Percentiles rank a stretch among this genome's conserved stretches.
Evolutionary conservation across 2,329 filamentous ascomycete genomes (phyloP).

Genomic region (Aspergillus japonicus): DNA sequence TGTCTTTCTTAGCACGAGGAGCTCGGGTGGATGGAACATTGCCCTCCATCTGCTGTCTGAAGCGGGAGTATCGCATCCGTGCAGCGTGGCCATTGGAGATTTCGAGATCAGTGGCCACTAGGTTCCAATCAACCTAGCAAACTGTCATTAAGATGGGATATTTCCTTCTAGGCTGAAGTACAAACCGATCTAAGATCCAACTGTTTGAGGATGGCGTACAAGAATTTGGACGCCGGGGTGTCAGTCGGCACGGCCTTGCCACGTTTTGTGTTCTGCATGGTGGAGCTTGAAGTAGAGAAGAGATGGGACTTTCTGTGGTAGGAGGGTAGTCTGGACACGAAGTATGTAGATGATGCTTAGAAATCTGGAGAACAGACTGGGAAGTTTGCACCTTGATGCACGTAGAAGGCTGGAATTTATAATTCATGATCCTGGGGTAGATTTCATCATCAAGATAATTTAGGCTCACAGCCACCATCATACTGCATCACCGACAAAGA

Average conservation of each 20-base stretch:
- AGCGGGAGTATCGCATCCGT: slow-evolving; percentile 57
- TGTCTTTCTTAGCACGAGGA: slow-evolving; percentile 27
- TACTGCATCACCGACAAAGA: no score
- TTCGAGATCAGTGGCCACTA: slow-evolving; percentile 49
- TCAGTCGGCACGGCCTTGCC: slow-evolving; percentile 50
- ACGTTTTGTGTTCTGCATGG: slow-evolving; percentile 39
- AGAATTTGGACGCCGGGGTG: slow-evolving; percentile 50
- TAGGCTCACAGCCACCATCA: no score
- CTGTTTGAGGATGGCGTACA: slow-evolving; percentile 58
- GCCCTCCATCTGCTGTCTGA: slow-evolving; percentile 54
- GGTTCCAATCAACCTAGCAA: slow-evolving; percentile 54
- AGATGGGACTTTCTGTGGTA: not conserved
- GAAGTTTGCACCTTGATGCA: no score
- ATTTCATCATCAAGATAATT: no score
- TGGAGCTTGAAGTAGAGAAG: slow-evolving; percentile 29
- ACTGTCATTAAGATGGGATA: slow-evolving; percentile 5
- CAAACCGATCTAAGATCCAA: slow-evolving; percentile 52
- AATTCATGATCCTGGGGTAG: no score
- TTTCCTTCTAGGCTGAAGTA: not conserved
- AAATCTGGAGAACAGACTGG: no score
- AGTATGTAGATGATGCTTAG: not conserved
- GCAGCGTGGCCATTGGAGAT: slow-evolving; percentile 59
- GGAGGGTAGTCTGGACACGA: not conserved
- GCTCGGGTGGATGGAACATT: slow-evolving; percentile 25
- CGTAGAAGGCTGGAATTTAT: no score